Evolutionary conservation across 371 early-diverging fungal species (phyloP).

Genomic region (Mucor indicus): DNA sequence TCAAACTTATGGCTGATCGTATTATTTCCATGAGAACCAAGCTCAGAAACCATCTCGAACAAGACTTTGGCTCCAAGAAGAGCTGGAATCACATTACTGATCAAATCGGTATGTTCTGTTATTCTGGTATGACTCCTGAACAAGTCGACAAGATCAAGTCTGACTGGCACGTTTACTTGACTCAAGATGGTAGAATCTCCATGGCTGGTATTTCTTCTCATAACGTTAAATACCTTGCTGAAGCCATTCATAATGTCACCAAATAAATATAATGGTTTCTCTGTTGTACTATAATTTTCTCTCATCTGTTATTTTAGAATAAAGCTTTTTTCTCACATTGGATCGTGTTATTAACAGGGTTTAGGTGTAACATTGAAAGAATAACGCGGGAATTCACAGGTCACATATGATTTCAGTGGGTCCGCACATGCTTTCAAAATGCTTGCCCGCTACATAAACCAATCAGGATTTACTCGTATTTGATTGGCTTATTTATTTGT

Average conservation of each 20-base stretch:
- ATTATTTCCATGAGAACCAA: constrained; percentile 89
- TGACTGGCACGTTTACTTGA: constrained; percentile 94
- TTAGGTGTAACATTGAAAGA: too few relatives aligned
- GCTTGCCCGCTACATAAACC: too few relatives aligned
- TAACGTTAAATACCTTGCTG: constrained; percentile 95
- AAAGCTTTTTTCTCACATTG: too few relatives aligned
- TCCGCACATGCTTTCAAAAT: too few relatives aligned
- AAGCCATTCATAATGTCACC: constrained; percentile 95
- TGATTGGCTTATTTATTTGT: too few relatives aligned
- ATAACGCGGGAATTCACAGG: too few relatives aligned
- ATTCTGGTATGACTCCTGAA: constrained; percentile 90
- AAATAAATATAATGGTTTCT: too few relatives aligned
- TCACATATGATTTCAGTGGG: too few relatives aligned
- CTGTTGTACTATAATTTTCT: too few relatives aligned
- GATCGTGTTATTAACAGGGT: too few relatives aligned
- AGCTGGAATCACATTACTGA: constrained; percentile 94
- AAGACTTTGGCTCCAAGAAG: constrained; percentile 75
- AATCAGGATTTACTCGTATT: too few relatives aligned
- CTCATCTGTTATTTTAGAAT: too few relatives aligned
- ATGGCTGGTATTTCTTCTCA: constrained; percentile 92
- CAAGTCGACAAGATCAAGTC: constrained; percentile 82
- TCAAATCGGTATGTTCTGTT: constrained; percentile 99
- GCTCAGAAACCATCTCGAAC: constrained; percentile 79
- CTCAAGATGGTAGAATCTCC: constrained; percentile 95
- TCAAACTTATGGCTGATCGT: constrained; percentile 96